These are phyloP conservation scores for Populus deltoides DNA, from an alignment of 345 rosid genomes.

Conservation along the genomic window DNA sequence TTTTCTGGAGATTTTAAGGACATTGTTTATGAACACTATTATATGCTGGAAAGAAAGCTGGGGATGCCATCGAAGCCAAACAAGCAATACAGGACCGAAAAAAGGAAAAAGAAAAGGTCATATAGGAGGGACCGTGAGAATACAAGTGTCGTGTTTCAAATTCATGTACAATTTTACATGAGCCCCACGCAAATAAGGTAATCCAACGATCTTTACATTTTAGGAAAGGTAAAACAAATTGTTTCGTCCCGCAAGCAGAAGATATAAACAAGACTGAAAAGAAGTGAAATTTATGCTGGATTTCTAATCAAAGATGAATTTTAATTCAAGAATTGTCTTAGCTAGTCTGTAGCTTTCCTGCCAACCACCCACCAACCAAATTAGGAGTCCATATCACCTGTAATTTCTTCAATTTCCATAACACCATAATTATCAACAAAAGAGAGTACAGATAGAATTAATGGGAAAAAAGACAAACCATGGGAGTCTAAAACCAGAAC, in stretches of 20 bases:
- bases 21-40: too few species aligned
- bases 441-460: not conserved
- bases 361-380: constrained; percentile 18
- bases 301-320: not conserved
- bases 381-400: not conserved
- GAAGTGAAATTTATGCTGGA: not conserved
- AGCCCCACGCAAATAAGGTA: not conserved
- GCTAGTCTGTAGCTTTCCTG: constrained; percentile 23
- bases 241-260: not conserved
- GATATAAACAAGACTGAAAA: not conserved
- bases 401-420: not conserved
- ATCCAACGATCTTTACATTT: not conserved
- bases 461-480: not conserved
- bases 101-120: too few species aligned
- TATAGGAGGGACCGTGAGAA: too few species aligned
- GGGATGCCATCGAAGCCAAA: too few species aligned
- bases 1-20: too few species aligned
- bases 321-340: constrained; percentile 21
- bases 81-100: too few species aligned
- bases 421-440: not conserved
- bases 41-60: too few species aligned
- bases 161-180: not conserved
- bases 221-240: too few species aligned
- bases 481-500: not conserved
- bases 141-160: not conserved